Evolutionary conservation across 108 stramenopile species (phyloP).

Genomic region (Nitzschia sp.): DNA sequence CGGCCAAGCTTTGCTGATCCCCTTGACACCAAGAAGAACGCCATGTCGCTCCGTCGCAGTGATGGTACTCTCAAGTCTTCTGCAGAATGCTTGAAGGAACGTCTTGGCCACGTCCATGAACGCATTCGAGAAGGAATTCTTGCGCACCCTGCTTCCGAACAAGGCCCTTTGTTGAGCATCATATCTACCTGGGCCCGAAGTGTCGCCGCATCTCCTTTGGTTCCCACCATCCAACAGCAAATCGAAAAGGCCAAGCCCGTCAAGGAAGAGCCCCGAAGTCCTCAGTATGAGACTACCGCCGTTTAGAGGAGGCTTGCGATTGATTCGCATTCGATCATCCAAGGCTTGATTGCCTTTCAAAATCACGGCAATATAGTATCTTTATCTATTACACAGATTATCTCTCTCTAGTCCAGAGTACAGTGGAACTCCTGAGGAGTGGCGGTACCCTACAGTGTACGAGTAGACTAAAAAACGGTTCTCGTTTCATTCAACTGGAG

Average conservation of each 20-base stretch:
- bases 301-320: too few relatives aligned
- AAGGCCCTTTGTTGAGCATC: conserved; percentile 26
- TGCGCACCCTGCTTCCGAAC: conserved; percentile 17
- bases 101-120: conserved; percentile 27
- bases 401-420: too few relatives aligned
- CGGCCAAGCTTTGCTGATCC: conserved; percentile 18
- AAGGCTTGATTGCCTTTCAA: too few relatives aligned
- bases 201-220: conserved; percentile 28
- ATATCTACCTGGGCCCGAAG: conserved; percentile 37
- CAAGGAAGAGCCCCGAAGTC: not conserved
- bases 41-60: not conserved
- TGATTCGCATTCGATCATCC: too few relatives aligned
- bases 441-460: too few relatives aligned
- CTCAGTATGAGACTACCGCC: not conserved
- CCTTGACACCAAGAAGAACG: not conserved
- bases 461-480: too few relatives aligned
- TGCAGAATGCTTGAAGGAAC: not conserved
- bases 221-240: not conserved
- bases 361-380: too few relatives aligned
- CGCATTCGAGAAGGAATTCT: conserved; percentile 23
- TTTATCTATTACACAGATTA: too few relatives aligned
- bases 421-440: too few relatives aligned
- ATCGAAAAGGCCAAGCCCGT: not conserved
- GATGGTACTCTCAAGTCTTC: not conserved
- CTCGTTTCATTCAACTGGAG: too few relatives aligned